phyloP scores from a whole-genome alignment of 1,284 basidiomycete genomes.

The Puccinia novopanici region DNA sequence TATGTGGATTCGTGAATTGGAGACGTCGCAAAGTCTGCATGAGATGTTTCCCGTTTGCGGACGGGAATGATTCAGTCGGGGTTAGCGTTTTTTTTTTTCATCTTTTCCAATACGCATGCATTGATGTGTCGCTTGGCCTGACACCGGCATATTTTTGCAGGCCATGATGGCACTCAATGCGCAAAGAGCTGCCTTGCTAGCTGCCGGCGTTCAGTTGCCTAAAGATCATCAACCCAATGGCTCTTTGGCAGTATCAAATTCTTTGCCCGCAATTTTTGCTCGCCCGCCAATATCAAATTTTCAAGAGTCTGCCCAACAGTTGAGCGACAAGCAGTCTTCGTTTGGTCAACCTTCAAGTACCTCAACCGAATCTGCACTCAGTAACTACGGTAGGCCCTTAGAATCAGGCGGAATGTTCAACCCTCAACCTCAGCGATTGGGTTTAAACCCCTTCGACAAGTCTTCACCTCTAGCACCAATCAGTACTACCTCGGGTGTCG shows the following conservation, averaged over 20 bases:
- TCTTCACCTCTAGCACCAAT: slow-evolving; percentile 8
- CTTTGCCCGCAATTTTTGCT: not conserved
- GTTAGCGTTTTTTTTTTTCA: slow-evolving; percentile 6
- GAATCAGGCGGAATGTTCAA: not conserved
- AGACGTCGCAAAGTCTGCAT: slow-evolving; percentile 48
- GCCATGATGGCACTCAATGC: slow-evolving; percentile 46
- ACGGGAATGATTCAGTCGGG: slow-evolving; percentile 48
- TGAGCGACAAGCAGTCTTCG: not conserved
- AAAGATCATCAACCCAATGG: slow-evolving; percentile 17
- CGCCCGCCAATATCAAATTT: not conserved
- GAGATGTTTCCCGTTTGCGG: slow-evolving; percentile 49
- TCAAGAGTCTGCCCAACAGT: slow-evolving; percentile 10
- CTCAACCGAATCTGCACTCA: not conserved
- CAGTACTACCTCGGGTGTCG: not conserved
- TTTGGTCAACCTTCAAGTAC: not conserved
- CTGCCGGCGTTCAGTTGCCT: slow-evolving; percentile 23
- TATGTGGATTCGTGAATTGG: slow-evolving; percentile 48
- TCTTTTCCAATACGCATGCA: no score
- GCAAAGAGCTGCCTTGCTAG: slow-evolving; percentile 38
- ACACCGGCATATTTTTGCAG: not conserved
- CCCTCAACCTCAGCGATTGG: slow-evolving; percentile 12
- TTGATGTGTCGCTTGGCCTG: not conserved
- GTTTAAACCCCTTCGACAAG: slow-evolving; percentile 28
- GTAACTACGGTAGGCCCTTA: not conserved
- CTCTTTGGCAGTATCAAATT: not conserved